Base-by-base conservation (phyloP, 345 rosid species). In the Aethionema arabicum region DNA sequence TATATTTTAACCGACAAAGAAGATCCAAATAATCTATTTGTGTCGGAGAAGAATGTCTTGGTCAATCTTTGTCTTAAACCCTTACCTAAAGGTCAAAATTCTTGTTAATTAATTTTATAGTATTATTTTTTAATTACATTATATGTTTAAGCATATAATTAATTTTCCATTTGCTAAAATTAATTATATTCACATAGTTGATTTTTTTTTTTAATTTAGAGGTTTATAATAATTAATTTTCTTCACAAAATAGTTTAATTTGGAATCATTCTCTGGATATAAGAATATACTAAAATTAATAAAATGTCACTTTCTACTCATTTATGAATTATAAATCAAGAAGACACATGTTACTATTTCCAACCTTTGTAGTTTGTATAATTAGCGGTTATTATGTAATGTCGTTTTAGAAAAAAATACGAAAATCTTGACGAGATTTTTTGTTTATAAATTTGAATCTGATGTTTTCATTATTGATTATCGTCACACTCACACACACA, bases 251-350 rank as follows among this genome's bases (percentile, higher is more conserved):
- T 49, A 56, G 32, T 52, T 36, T 58, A 64, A 44, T 56, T 43
- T 63, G 53, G 75, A 64, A 71, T 70, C 69, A 50, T 59, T 42
- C 4, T 35, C 5, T 56, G 48, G n/a, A 57, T 58, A 50, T 57
- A 71, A 44, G 75, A 37, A 70, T 70, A 70, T 70, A 56, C 74
- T 43, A 42, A 63, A 56, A 15, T 44, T 61, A 9, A 37, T 36
- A 7, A 37, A n/a, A 53, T 41, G 74, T 69, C 68, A 15, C 45
- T 54, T 9, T 69, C 16, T 61, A 44, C 49, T 52, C 31, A 32
- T 43, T 41, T 41, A 16, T 33, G 11, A 41, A 50, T 40, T 66
- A 56, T 36, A 35, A 49, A 50, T 56, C 35, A 7, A 14, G 2
- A 35, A 54, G 57, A 32, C 15, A 4, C 37, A 14, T 41, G 3